Evolutionary conservation across 495 filamentous ascomycete genomes (phyloP).

Genomic region (Aspergillus ostianus): DNA sequence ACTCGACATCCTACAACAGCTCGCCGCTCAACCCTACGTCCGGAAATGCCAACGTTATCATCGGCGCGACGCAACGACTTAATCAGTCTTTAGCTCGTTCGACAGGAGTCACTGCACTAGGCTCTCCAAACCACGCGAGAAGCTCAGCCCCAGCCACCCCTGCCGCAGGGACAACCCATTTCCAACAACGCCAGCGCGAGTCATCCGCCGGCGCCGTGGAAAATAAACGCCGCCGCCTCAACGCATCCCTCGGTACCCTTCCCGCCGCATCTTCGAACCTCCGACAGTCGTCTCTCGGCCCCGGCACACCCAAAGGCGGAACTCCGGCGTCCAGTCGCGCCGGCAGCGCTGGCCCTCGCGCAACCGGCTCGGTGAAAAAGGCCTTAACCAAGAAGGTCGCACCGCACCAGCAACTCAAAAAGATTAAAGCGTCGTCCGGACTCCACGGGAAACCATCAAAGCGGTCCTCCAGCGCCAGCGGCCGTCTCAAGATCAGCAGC

Average conservation of each 20-base stretch:
- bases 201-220: constrained; percentile 71
- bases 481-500: constrained; percentile 33
- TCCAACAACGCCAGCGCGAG: constrained; percentile 67
- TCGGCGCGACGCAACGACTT: constrained; percentile 45
- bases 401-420: constrained; percentile 61
- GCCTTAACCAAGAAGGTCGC: constrained; percentile 62
- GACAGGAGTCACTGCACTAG: constrained; percentile 19
- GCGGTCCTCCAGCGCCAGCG: constrained; percentile 46
- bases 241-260: constrained; percentile 60
- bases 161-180: constrained; percentile 58
- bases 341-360: constrained; percentile 69
- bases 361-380: constrained; percentile 55
- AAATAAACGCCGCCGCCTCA: constrained; percentile 72
- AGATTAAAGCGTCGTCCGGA: constrained; percentile 40
- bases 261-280: constrained; percentile 71
- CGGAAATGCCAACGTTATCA: constrained; percentile 41
- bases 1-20: constrained; percentile 37
- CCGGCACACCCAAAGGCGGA: constrained; percentile 79
- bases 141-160: constrained; percentile 67
- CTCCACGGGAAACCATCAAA: constrained; percentile 54
- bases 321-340: constrained; percentile 63
- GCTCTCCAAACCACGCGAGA: constrained; percentile 31
- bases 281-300: constrained; percentile 78
- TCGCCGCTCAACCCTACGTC: constrained; percentile 43
- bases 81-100: constrained; percentile 41